These are phyloP conservation scores for Penicillium polonicum DNA, from an alignment of 2,329 filamentous ascomycete species.

Conservation along the genomic window DNA sequence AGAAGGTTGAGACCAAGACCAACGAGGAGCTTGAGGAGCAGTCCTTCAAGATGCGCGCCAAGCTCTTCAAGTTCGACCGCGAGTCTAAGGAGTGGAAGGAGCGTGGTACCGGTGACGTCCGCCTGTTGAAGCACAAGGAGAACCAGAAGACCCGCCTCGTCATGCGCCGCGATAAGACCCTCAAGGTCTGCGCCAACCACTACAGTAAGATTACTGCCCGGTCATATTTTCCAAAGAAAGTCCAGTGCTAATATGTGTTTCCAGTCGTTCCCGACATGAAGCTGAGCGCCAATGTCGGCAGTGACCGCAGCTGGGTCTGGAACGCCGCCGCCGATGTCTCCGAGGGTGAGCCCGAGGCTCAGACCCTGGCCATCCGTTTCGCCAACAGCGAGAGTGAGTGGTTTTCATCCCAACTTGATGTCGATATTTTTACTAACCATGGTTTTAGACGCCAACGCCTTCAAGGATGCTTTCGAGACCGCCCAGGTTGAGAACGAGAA, in stretches of 20 bases:
- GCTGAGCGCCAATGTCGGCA: constrained; percentile 95
- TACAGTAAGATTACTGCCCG: constrained; percentile 67
- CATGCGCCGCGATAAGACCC: constrained; percentile 98
- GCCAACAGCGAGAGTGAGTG: constrained; percentile 92
- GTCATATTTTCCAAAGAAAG: neutral
- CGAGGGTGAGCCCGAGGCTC: constrained; percentile 94
- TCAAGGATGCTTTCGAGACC: constrained; percentile 97
- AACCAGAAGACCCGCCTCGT: constrained; percentile 96
- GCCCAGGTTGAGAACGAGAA: constrained; percentile 94
- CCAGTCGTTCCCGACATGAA: constrained; percentile 97
- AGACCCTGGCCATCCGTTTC: constrained; percentile 94
- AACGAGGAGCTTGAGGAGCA: constrained; percentile 98
- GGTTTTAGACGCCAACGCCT: constrained; percentile 78
- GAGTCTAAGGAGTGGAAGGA: constrained; percentile 98
- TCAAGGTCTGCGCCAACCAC: constrained; percentile 99
- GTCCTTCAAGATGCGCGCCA: constrained; percentile 98
- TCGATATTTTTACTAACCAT: constrained; percentile 17
- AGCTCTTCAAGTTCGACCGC: constrained; percentile 97
- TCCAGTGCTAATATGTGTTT: constrained; percentile 5
- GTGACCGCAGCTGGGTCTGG: constrained; percentile 99
- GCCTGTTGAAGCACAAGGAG: constrained; percentile 97
- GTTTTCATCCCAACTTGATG: neutral
- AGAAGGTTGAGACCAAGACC: constrained; percentile 96
- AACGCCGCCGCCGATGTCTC: constrained; percentile 96
- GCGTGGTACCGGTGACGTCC: constrained; percentile 93